Conservation (phyloP, 2,329 filamentous ascomycete genomes). For the Biscogniauxia mediterranea region DNA sequence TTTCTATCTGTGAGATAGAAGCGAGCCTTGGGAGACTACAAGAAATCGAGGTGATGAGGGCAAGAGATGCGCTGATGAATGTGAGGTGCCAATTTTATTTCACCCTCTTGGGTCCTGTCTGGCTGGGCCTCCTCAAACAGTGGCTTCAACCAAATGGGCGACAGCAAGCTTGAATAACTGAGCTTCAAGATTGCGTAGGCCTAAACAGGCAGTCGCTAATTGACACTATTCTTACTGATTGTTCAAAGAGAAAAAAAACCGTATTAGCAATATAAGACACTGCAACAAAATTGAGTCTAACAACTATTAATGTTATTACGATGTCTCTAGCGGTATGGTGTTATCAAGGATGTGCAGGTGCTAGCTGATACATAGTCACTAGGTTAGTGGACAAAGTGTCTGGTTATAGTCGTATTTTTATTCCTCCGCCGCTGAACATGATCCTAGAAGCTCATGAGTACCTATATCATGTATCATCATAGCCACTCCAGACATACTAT, state of each 20-base stretch:
- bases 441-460: too few relatives aligned
- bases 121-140: background rate
- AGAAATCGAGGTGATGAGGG: background rate
- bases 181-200: too few relatives aligned
- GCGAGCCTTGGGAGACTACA: background rate
- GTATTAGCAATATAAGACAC: too few relatives aligned
- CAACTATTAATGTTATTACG: too few relatives aligned
- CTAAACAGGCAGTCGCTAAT: too few relatives aligned
- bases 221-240: too few relatives aligned
- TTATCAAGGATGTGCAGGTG: background rate
- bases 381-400: background rate
- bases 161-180: background rate
- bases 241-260: too few relatives aligned
- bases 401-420: background rate
- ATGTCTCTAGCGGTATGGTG: background rate
- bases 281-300: too few relatives aligned
- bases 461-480: too few relatives aligned
- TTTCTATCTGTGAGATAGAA: background rate
- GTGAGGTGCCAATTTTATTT: background rate
- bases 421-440: too few relatives aligned
- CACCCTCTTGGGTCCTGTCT: background rate
- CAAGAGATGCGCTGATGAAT: background rate
- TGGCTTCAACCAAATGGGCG: background rate
- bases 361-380: background rate
- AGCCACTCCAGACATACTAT: too few relatives aligned